These are phyloP conservation scores for Colletotrichum abscissum DNA, from an alignment of 2,329 filamentous ascomycete species.

Conservation along the genomic window DNA sequence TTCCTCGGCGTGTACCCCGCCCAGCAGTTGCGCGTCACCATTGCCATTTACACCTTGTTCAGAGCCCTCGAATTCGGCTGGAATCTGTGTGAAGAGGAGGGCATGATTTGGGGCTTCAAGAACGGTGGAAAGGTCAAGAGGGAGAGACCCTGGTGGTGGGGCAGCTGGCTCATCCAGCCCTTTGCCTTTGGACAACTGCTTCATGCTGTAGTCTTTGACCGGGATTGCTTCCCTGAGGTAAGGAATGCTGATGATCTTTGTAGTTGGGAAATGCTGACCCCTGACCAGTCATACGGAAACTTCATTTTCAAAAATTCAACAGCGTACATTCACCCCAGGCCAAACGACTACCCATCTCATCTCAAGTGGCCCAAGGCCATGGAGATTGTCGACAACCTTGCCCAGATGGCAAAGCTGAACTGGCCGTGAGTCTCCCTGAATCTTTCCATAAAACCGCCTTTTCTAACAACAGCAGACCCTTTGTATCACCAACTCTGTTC, in stretches of 20 bases:
- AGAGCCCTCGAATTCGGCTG: constrained; percentile 87
- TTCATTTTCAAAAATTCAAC: constrained; percentile 77
- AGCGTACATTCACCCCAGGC: constrained; percentile 81
- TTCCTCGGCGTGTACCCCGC: constrained; percentile 81
- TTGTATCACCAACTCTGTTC: constrained; percentile 88
- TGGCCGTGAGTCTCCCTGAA: constrained; percentile 77
- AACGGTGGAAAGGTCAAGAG: constrained; percentile 65
- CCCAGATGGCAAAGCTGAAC: constrained; percentile 80
- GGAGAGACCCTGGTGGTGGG: constrained; percentile 83
- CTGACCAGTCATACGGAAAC: constrained; percentile 51
- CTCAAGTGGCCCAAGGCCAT: constrained; percentile 80
- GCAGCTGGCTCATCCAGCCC: constrained; percentile 85
- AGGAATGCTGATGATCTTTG: constrained; percentile 37
- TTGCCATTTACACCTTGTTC: constrained; percentile 85
- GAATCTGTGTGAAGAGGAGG: constrained; percentile 82
- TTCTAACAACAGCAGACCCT: constrained; percentile 64
- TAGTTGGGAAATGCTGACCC: neutral
- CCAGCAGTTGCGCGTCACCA: constrained; percentile 75
- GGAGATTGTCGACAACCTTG: constrained; percentile 84
- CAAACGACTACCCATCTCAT: constrained; percentile 72
- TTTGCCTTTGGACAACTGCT: constrained; percentile 80
- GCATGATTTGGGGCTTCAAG: constrained; percentile 71
- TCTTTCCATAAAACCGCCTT: neutral
- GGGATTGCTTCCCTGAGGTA: constrained; percentile 76
- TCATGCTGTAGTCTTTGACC: constrained; percentile 81